Conservation (phyloP, 345 rosid genomes). For the Aethionema arabicum region DNA sequence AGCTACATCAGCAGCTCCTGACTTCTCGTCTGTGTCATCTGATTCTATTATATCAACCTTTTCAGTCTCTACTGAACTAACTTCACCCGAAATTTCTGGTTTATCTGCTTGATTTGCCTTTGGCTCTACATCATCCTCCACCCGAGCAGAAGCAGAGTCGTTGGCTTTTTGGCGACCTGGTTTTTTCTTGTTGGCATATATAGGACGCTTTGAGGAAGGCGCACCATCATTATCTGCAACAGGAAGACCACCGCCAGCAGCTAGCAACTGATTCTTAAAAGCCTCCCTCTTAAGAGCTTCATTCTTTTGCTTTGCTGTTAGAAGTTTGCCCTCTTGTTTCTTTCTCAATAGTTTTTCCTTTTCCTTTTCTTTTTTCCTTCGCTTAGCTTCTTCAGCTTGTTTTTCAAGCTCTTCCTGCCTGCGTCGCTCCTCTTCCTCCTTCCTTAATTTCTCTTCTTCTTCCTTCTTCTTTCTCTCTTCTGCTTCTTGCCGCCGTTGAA, state of each 20-base stretch:
- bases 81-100: slow-evolving; percentile 39
- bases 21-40: slow-evolving; percentile 43
- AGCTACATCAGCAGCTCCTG: slow-evolving; percentile 44
- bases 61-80: slow-evolving; percentile 46
- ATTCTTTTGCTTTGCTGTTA: slow-evolving; percentile 86
- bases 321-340: slow-evolving; percentile 86
- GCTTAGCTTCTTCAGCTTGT: slow-evolving; percentile 94
- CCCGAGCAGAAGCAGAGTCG: slow-evolving; percentile 49
- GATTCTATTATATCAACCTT: slow-evolving; percentile 49
- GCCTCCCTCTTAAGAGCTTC: slow-evolving; percentile 88
- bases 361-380: slow-evolving; percentile 79
- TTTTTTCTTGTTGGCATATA: slow-evolving; percentile 79
- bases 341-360: slow-evolving; percentile 83
- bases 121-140: slow-evolving; percentile 45
- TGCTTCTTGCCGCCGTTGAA: slow-evolving; percentile 74
- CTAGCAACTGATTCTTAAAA: slow-evolving; percentile 76
- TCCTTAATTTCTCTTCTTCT: slow-evolving; percentile 82
- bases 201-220: slow-evolving; percentile 69
- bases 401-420: slow-evolving; percentile 83
- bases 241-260: slow-evolving; percentile 48
- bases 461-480: slow-evolving; percentile 82
- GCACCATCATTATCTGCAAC: slow-evolving; percentile 51
- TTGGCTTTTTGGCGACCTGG: slow-evolving; percentile 58
- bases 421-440: slow-evolving; percentile 85
- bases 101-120: slow-evolving; percentile 46